These are phyloP conservation scores for Apodospora peruviana DNA, from an alignment of 495 filamentous ascomycete species.

Conservation along the genomic window DNA sequence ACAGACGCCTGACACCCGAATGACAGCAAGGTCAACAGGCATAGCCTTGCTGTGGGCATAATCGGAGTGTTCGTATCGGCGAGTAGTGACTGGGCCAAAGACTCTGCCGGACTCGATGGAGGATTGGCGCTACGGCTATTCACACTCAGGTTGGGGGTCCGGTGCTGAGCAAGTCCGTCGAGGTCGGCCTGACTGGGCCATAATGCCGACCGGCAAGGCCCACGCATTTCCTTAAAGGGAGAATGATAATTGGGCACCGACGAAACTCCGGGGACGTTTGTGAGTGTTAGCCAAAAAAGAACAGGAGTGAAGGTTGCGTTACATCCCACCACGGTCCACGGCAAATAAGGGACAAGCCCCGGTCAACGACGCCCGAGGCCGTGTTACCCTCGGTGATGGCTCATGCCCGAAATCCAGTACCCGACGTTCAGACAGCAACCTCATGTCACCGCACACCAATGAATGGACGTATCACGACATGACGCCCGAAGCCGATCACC, in stretches of 20 bases:
- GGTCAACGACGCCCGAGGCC: neutral
- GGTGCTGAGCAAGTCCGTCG: conserved; percentile 11
- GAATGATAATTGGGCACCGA: too few species aligned
- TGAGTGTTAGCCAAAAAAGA: neutral
- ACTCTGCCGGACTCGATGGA: too few species aligned
- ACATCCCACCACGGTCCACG: neutral
- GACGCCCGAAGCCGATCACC: conserved; percentile 10
- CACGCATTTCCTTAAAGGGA: too few species aligned
- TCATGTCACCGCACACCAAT: conserved; percentile 5
- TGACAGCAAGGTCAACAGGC: conserved; percentile 1
- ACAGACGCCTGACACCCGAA: neutral
- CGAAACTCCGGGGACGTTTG: neutral
- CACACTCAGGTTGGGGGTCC: conserved; percentile 18
- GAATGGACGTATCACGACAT: neutral
- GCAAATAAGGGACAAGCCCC: neutral
- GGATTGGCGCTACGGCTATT: too few species aligned
- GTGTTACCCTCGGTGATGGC: conserved; percentile 7
- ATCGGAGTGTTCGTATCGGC: neutral
- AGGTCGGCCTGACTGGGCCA: conserved; percentile 8
- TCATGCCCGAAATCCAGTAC: conserved; percentile 6
- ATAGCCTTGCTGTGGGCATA: neutral
- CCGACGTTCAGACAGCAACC: neutral
- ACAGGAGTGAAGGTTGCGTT: neutral
- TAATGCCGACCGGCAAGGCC: too few species aligned
- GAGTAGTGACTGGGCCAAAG: too few species aligned